Base-by-base conservation (phyloP, 192 early-diverging fungal species). In the Kappamyces sp. region DNA sequence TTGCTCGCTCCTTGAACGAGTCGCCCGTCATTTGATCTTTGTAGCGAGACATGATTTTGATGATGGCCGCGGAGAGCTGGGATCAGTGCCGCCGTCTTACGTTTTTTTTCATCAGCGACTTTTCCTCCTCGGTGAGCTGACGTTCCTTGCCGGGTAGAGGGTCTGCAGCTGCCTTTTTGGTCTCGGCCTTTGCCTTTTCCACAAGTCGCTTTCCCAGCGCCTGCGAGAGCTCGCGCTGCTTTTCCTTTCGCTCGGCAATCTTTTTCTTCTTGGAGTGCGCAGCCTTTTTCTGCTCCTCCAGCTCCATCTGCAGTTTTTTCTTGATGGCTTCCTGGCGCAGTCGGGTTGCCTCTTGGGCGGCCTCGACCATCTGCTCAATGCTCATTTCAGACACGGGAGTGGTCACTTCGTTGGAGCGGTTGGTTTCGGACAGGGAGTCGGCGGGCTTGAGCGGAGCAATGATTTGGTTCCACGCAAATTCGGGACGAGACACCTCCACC, bases 1-100 rank as follows among this genome's bases (percentile, higher is more conserved):
- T 63, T 7, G 76, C 76, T 3, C 66, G 36, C 48, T 80, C 67
- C 52, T 80, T 80, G 55, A 80, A 80, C 9, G 38, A 62, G 4
- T 77, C 74, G n/a, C 32, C 43, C 7, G 62, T 60, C 8, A 80
- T 44, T 10, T 42, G 35, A 12, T 46, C 54, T 44, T 71, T 65
- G 61, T 70, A 58, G 8, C 60, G 65, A 13, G 67, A 71, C 57
- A 80, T 47, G 39, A 55, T 40, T 49, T 75, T 74, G 23, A 75
- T 69, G n/a, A 76, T 72, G 23, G 66, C 12, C 13, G 58, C 52
- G 2, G 65, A 66, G 46, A 80, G 66, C 78, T 80, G 38, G 5
- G 13, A 7, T 13, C 49, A 58, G 12, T 12, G 10, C 8, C 47
- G 55, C 43, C 44, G 44, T 12, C 23, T 46, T 46, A 12, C 23